phyloP scores from a whole-genome alignment of 179 eudicot genomes.

The Carnegiea gigantea region DNA sequence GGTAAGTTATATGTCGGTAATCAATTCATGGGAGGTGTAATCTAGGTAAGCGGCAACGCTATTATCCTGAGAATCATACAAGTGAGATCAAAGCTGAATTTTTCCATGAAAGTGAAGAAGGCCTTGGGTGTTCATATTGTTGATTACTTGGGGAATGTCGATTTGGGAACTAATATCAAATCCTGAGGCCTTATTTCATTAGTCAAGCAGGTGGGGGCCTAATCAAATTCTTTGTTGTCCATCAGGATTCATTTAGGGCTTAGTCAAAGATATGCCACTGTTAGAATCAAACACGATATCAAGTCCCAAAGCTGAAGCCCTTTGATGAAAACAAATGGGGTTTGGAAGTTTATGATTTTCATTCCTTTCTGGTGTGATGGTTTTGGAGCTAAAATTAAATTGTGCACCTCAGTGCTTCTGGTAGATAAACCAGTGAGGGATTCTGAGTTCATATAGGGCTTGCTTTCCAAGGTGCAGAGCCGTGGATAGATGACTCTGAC shows the following conservation, averaged over 20 bases:
- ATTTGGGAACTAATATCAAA: background rate
- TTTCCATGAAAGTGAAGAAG: background rate
- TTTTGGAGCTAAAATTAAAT: background rate
- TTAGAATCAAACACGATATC: background rate
- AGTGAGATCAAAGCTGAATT: conserved; percentile 6
- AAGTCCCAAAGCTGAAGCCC: background rate
- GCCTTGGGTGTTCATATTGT: background rate
- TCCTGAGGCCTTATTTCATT: background rate
- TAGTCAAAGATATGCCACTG: background rate
- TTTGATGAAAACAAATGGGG: background rate
- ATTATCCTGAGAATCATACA: background rate
- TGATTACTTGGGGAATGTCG: background rate
- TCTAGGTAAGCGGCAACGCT: background rate
- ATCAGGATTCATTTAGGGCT: background rate
- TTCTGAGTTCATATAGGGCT: background rate
- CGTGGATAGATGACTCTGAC: background rate
- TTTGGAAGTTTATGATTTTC: background rate
- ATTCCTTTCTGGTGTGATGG: background rate
- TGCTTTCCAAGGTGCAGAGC: background rate
- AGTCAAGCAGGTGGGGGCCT: background rate
- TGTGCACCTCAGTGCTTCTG: background rate
- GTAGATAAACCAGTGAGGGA: background rate
- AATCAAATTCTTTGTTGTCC: background rate
- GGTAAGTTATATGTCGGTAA: background rate
- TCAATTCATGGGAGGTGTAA: background rate